These are phyloP conservation scores for Cryphonectria radicalis DNA, from an alignment of 2,329 filamentous ascomycete species.

Conservation along the genomic window DNA sequence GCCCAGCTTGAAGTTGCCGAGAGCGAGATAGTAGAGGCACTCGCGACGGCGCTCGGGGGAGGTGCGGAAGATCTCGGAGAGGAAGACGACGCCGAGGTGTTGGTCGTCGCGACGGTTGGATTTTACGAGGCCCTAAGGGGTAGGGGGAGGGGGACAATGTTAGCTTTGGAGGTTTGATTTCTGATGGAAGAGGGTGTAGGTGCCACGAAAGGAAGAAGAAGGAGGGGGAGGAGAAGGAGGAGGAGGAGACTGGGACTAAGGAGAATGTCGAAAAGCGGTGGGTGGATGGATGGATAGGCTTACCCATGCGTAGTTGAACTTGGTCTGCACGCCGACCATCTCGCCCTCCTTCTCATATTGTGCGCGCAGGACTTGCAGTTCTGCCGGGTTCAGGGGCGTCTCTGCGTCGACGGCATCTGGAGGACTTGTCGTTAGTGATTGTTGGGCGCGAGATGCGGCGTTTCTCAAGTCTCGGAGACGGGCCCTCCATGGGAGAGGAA, in stretches of 20 bases:
- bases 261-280: not conserved
- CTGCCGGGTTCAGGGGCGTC: slow-evolving; percentile 90
- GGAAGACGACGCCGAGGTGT: slow-evolving; percentile 89
- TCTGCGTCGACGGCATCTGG: slow-evolving; percentile 97
- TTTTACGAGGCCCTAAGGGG: slow-evolving; percentile 86
- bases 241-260: not conserved
- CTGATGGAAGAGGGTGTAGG: not conserved
- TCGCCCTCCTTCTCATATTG: slow-evolving; percentile 98
- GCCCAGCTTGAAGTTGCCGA: slow-evolving; percentile 97
- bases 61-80: slow-evolving; percentile 95
- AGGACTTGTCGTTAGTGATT: not conserved
- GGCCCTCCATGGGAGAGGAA: not conserved
- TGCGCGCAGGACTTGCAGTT: slow-evolving; percentile 87
- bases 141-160: slow-evolving; percentile 11
- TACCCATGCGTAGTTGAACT: slow-evolving; percentile 99
- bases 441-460: not conserved
- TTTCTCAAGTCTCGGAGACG: not conserved
- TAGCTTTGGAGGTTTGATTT: not conserved
- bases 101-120: slow-evolving; percentile 83
- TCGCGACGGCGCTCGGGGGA: slow-evolving; percentile 92
- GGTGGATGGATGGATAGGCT: slow-evolving; percentile 31
- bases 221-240: not conserved
- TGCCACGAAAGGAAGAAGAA: not conserved
- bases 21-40: slow-evolving; percentile 96
- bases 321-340: slow-evolving; percentile 95